Conservation (phyloP, 2,329 filamentous ascomycete species). For the Cytospora paraplurivora region DNA sequence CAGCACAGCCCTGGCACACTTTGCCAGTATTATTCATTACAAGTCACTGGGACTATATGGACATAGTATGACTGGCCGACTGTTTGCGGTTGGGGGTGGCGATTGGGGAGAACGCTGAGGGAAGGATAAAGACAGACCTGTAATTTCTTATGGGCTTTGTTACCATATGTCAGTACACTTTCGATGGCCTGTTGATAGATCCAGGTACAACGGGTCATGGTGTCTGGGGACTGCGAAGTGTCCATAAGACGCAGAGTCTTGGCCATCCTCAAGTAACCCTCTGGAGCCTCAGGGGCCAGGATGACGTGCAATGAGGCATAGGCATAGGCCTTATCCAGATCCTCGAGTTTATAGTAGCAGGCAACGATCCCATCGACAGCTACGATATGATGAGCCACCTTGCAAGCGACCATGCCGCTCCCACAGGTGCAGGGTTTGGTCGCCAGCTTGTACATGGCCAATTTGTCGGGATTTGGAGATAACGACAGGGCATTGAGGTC, state of each 20-base stretch:
- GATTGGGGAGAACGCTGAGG: neutral
- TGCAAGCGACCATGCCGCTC: slow-evolving; percentile 17
- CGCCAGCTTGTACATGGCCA: slow-evolving; percentile 21
- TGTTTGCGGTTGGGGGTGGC: neutral
- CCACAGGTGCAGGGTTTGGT: slow-evolving; percentile 22
- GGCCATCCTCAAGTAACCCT: slow-evolving; percentile 27
- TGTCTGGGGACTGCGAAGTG: neutral
- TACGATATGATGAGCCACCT: neutral
- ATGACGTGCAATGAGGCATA: slow-evolving; percentile 22
- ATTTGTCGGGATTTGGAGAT: neutral
- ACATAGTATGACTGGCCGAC: neutral
- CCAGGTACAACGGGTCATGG: slow-evolving; percentile 16
- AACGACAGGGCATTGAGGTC: slow-evolving; percentile 13
- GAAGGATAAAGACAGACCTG: slow-evolving; percentile 9
- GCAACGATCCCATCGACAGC: slow-evolving; percentile 15
- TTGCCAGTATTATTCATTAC: no score
- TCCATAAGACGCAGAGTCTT: slow-evolving; percentile 17
- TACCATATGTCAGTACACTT: slow-evolving; percentile 16
- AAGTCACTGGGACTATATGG: neutral
- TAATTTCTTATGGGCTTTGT: slow-evolving; percentile 9
- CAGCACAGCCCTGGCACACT: neutral
- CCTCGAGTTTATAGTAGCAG: slow-evolving; percentile 8
- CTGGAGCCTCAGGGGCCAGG: slow-evolving; percentile 22
- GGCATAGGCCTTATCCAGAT: slow-evolving; percentile 8
- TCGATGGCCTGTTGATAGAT: slow-evolving; percentile 19